Conservation (phyloP, 164 flowering plant genomes). For the Santalum album region DNA sequence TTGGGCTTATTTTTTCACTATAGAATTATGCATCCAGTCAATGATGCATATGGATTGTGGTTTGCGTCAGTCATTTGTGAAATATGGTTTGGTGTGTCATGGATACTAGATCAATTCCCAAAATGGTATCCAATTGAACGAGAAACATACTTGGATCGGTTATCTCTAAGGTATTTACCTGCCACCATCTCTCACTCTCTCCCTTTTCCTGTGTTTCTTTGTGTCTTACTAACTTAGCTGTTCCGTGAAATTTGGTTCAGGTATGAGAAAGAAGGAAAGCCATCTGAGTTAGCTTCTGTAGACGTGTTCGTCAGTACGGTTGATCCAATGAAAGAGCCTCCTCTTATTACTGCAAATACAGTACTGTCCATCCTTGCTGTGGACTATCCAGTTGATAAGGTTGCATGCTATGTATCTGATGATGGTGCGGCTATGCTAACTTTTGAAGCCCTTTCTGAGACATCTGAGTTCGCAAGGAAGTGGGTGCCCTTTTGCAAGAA, state of each 20-base stretch:
- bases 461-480: conserved; percentile 51
- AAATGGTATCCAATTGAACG: conserved; percentile 48
- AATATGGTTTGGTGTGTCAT: conserved; percentile 51
- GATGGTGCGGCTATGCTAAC: conserved; percentile 62
- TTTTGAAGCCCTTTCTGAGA: conserved; percentile 51
- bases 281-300: conserved; percentile 35
- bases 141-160: conserved; percentile 50
- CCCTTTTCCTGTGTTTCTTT: not conserved
- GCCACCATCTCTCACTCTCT: not conserved
- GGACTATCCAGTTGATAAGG: conserved; percentile 64
- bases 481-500: conserved; percentile 67
- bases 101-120: conserved; percentile 53
- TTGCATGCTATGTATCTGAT: conserved; percentile 57
- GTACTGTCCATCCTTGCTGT: conserved; percentile 50
- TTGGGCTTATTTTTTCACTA: conserved; percentile 43
- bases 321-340: conserved; percentile 58
- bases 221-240: too few relatives aligned
- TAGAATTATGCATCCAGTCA: conserved; percentile 47
- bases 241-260: conserved; percentile 10
- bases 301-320: conserved; percentile 61
- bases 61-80: conserved; percentile 48
- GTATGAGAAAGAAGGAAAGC: conserved; percentile 51
- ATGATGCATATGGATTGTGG: conserved; percentile 48
- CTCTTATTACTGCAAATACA: conserved; percentile 54
- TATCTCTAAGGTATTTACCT: conserved; percentile 31